Evolutionary conservation across 2,329 filamentous ascomycete species (phyloP), one percentile per base, ranked within the genome.

Genomic region (Reticulascus tulasneorum): DNA sequence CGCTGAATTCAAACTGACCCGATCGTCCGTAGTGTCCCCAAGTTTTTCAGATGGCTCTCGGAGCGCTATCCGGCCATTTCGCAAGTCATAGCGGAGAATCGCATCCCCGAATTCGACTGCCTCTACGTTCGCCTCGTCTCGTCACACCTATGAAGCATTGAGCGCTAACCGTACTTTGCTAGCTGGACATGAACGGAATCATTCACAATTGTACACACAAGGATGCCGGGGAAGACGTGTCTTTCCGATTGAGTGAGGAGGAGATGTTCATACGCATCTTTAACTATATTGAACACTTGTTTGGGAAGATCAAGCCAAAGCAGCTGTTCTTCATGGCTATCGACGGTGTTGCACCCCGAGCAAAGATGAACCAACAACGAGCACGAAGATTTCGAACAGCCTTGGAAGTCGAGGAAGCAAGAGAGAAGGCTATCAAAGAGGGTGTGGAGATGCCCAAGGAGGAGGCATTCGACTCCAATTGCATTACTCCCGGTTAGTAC

Each of bases 221-320:
- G 56, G 91, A 98, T 65, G 84, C 87, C 17, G 65, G 64, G 36
- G 90, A 94, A 56, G 90, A 91, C 58, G 81, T 89, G 5, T 88
- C 87, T 2, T 94, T 94, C 55, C 88, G 93, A 37, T 82, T 97
- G 65, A 91, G 84, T 38, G 94, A 98, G 62, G 91, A 98, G 61
- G 87, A 96, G 63, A 98, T 98, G 93, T 98, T 98, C 59, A 96
- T 98, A 50, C 86, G 89, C 40, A 98, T 98, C 54, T 98, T 98
- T 78, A 97, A 97, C 66, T 98, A 98, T 62, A 98, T 98, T 49
- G 93, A 98, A 64, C 93, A 98, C 67, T 66, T 98, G 35, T 98
- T 94, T 62, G 90, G 91, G 52, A 98, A 96, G 65, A 98, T 98
- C 59, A 97, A 97, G 64, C 93, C 93, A 10, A 91, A 95, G 66